Conservation (phyloP, 768 basidiomycete species). For the Collybia nuda region DNA sequence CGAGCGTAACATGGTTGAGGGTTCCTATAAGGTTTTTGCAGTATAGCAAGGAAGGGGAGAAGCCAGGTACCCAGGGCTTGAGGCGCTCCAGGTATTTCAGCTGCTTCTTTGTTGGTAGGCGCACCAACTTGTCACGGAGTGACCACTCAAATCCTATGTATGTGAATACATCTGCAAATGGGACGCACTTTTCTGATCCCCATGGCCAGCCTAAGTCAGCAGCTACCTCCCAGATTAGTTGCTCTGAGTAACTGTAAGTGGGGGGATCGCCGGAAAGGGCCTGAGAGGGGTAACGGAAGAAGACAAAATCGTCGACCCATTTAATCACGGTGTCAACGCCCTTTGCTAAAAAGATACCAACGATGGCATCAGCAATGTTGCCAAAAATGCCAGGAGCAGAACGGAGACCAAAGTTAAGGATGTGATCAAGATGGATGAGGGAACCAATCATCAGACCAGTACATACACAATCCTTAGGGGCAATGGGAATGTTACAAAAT, state of each 20-base stretch:
- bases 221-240: background rate
- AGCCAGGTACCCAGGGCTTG: constrained; percentile 8
- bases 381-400: constrained; percentile 21
- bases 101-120: constrained; percentile 24
- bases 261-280: background rate
- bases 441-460: too few relatives aligned
- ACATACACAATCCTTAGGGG: too few relatives aligned
- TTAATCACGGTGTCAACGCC: constrained; percentile 16
- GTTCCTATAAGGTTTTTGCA: constrained; percentile 25
- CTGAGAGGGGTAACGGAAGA: constrained; percentile 14
- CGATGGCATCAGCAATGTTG: constrained; percentile 13
- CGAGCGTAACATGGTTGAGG: constrained; percentile 30
- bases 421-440: too few relatives aligned
- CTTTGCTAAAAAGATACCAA: constrained; percentile 18
- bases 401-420: constrained; percentile 19
- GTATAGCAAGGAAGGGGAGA: background rate
- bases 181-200: constrained; percentile 20
- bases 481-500: too few relatives aligned
- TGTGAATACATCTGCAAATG: constrained; percentile 15
- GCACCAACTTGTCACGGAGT: constrained; percentile 16
- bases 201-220: constrained; percentile 20
- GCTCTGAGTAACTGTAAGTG: background rate
- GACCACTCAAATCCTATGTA: constrained; percentile 31
- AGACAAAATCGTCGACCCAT: constrained; percentile 31
- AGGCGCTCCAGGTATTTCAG: constrained; percentile 18